These are phyloP conservation scores for Neofusicoccum laricinum DNA, from an alignment of 2,329 filamentous ascomycete genomes.

Conservation along the genomic window DNA sequence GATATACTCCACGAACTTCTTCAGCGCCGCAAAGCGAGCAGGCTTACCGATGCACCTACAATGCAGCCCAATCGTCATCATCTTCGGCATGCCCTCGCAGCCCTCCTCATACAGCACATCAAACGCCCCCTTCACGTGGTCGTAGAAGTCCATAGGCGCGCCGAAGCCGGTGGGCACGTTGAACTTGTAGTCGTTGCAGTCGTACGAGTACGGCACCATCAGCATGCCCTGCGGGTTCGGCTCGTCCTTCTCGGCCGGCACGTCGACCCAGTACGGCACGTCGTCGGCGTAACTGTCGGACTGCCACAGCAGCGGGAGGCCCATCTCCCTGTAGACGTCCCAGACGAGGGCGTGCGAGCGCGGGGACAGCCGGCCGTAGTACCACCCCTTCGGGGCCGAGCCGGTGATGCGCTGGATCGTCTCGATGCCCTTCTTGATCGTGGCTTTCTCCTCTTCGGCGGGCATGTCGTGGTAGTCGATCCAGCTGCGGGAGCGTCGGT, in stretches of 20 bases:
- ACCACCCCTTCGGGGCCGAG: slow-evolving; percentile 49
- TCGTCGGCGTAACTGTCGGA: slow-evolving; percentile 55
- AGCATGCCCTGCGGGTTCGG: slow-evolving; percentile 47
- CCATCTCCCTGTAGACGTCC: slow-evolving; percentile 53
- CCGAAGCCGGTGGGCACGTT: slow-evolving; percentile 45
- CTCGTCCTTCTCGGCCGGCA: slow-evolving; percentile 47
- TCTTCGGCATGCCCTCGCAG: slow-evolving; percentile 48
- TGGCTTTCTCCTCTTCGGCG: slow-evolving; percentile 47
- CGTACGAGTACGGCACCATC: slow-evolving; percentile 55
- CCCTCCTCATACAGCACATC: slow-evolving; percentile 55
- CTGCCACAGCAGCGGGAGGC: slow-evolving; percentile 49
- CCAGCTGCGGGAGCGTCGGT: slow-evolving; percentile 35
- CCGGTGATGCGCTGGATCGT: slow-evolving; percentile 44
- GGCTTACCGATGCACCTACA: slow-evolving; percentile 54
- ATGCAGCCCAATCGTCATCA: slow-evolving; percentile 58
- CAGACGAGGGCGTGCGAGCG: slow-evolving; percentile 47
- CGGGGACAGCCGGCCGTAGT: slow-evolving; percentile 48
- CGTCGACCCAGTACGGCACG: slow-evolving; percentile 55
- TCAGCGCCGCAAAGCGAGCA: slow-evolving; percentile 50
- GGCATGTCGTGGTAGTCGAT: slow-evolving; percentile 49
- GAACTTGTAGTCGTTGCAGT: slow-evolving; percentile 55
- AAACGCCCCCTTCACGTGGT: slow-evolving; percentile 51
- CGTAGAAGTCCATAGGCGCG: slow-evolving; percentile 44
- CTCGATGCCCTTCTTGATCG: slow-evolving; percentile 44
- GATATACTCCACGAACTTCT: slow-evolving; percentile 55